These are phyloP conservation scores for Syncephalis plumigaleata DNA, from an alignment of 371 early-diverging fungal species.

Conservation along the genomic window DNA sequence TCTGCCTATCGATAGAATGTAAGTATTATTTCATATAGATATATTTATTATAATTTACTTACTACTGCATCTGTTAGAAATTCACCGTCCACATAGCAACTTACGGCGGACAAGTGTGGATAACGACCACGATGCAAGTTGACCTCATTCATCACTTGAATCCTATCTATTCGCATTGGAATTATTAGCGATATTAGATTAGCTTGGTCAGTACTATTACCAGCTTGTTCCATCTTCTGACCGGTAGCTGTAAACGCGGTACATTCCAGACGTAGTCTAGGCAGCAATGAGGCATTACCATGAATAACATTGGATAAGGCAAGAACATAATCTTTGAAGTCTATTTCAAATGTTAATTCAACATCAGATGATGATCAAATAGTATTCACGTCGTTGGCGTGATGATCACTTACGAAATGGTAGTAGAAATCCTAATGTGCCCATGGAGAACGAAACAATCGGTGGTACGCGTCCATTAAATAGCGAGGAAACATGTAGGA, in stretches of 20 bases:
- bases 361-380: too few relatives aligned
- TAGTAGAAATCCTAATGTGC: conserved; percentile 80
- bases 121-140: conserved; percentile 41
- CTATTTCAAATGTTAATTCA: conserved; percentile 35
- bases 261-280: conserved; percentile 60
- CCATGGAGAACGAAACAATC: conserved; percentile 79
- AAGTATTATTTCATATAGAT: conserved; percentile 7
- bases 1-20: conserved; percentile 29
- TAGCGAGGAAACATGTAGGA: conserved; percentile 72
- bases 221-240: conserved; percentile 18
- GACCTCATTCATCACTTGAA: neutral
- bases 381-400: too few relatives aligned
- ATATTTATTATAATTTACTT: conserved; percentile 17
- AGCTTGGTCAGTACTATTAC: conserved; percentile 9
- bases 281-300: conserved; percentile 35
- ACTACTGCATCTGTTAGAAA: conserved; percentile 77
- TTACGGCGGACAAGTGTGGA: conserved; percentile 63
- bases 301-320: conserved; percentile 42
- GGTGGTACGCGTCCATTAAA: conserved; percentile 73
- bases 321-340: conserved; percentile 32
- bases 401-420: conserved; percentile 36
- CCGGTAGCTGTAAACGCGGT: conserved; percentile 36
- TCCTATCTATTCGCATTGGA: neutral
- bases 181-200: neutral
- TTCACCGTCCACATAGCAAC: conserved; percentile 59